Evolutionary conservation across 345 rosid species (phyloP).

Genomic region (Orychophragmus violaceus): DNA sequence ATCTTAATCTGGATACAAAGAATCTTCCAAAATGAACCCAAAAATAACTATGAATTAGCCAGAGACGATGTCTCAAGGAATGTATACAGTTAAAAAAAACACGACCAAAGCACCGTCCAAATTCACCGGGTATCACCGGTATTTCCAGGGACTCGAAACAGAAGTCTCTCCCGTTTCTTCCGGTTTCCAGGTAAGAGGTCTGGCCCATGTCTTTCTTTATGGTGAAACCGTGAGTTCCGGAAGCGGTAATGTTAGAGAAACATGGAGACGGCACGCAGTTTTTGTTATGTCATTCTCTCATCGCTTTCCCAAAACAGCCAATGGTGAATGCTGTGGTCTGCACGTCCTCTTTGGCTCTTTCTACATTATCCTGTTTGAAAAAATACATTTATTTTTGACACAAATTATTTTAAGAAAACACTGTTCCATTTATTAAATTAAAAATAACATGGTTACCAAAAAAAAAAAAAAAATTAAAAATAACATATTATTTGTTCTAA

Average conservation of each 20-base stretch:
- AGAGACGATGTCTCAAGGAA: background rate
- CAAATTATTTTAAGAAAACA: background rate
- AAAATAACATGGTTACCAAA: too few species aligned
- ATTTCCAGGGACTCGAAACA: background rate
- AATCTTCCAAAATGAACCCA: background rate
- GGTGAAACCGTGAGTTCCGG: constrained; percentile 1
- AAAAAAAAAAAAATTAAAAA: too few species aligned
- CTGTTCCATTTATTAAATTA: background rate
- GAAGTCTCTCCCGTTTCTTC: background rate
- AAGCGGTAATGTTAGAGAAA: background rate
- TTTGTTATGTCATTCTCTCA: constrained; percentile 16
- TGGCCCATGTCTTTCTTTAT: background rate
- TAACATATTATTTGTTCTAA: background rate
- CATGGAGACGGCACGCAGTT: constrained; percentile 30
- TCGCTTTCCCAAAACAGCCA: constrained; percentile 25
- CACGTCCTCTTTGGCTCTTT: constrained; percentile 35
- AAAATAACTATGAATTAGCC: background rate
- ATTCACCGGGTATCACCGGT: background rate
- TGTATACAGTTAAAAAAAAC: too few species aligned
- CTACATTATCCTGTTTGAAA: constrained; percentile 18
- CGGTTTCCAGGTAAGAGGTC: constrained; percentile 5
- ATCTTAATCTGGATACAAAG: constrained; percentile 3
- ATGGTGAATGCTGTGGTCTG: constrained; percentile 23
- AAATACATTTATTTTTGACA: background rate
- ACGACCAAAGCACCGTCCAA: background rate